Evolutionary conservation across 306 rosid species (phyloP).

Genomic region (Carpinus fangiana): DNA sequence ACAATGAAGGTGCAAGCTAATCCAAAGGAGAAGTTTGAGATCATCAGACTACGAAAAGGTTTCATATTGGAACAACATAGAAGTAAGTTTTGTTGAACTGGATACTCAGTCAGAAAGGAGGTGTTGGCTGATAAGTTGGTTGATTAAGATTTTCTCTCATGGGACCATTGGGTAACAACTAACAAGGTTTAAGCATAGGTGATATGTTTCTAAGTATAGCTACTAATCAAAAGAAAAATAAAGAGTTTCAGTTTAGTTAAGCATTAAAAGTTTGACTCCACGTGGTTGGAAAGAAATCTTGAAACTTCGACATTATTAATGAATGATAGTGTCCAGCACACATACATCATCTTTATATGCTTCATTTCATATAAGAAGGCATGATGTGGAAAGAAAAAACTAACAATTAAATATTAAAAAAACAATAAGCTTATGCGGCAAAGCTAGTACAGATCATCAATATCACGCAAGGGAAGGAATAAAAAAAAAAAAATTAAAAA

Average conservation of each 20-base stretch:
- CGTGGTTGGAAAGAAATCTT: neutral
- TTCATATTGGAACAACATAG: neutral
- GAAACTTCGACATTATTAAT: neutral
- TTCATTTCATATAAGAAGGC: neutral
- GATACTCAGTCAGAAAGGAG: neutral
- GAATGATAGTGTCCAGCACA: neutral
- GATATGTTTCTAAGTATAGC: neutral
- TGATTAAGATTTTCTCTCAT: neutral
- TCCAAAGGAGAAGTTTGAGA: neutral
- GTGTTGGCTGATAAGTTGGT: neutral
- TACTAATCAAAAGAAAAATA: neutral
- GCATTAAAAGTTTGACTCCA: neutral
- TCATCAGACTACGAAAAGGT: neutral
- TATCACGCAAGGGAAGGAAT: neutral
- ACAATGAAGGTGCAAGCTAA: neutral
- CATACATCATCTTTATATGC: neutral
- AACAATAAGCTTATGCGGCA: too few species aligned
- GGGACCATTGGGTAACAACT: neutral
- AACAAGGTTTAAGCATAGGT: neutral
- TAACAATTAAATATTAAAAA: too few species aligned
- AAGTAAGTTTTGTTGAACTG: neutral
- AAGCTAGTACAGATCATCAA: constrained; percentile 4
- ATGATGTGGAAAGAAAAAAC: too few species aligned
- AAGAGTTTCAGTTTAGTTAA: neutral
- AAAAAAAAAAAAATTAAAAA: too few species aligned